A percentile compares a stretch with the other conserved stretches of the same genome.
Evolutionary conservation across 2,329 filamentous ascomycete genomes (phyloP).

Genomic region (Corynespora cassiicola): DNA sequence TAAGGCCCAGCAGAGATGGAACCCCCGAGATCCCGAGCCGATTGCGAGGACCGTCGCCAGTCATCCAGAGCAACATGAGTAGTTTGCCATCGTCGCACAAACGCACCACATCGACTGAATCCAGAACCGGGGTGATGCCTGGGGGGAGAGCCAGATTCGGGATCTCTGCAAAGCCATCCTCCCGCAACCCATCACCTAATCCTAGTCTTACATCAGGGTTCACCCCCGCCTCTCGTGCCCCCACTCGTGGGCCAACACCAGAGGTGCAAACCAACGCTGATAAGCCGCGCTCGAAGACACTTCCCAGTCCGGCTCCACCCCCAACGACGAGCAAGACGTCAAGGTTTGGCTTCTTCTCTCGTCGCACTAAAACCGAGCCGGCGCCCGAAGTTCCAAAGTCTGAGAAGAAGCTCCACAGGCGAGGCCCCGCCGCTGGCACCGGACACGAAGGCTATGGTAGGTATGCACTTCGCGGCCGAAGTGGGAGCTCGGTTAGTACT

Average conservation of each 20-base stretch:
- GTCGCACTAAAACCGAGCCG: slow-evolving; percentile 70
- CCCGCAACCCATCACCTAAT: slow-evolving; percentile 46
- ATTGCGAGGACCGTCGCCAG: slow-evolving; percentile 56
- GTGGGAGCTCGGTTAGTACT: slow-evolving; percentile 62
- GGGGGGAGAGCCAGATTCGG: slow-evolving; percentile 29
- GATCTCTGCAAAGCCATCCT: slow-evolving; percentile 38
- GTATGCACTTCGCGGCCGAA: slow-evolving; percentile 69
- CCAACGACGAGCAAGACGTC: slow-evolving; percentile 64
- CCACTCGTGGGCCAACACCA: slow-evolving; percentile 44
- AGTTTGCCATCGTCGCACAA: slow-evolving; percentile 57
- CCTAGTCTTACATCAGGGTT: slow-evolving; percentile 35
- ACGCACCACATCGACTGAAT: slow-evolving; percentile 57
- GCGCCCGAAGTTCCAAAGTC: slow-evolving; percentile 62
- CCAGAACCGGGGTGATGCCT: slow-evolving; percentile 28
- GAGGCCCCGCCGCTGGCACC: slow-evolving; percentile 89
- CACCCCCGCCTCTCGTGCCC: slow-evolving; percentile 27
- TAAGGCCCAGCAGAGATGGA: slow-evolving; percentile 54
- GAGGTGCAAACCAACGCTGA: slow-evolving; percentile 46
- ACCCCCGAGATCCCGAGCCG: slow-evolving; percentile 51
- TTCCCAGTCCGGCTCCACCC: slow-evolving; percentile 52
- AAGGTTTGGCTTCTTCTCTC: slow-evolving; percentile 80
- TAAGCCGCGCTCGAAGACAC: slow-evolving; percentile 38
- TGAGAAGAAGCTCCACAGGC: slow-evolving; percentile 63
- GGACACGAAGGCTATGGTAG: slow-evolving; percentile 87
- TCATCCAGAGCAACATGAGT: slow-evolving; percentile 64